These are phyloP conservation scores for Tricholoma flavovirens DNA, from an alignment of 768 basidiomycete species.

Conservation along the genomic window DNA sequence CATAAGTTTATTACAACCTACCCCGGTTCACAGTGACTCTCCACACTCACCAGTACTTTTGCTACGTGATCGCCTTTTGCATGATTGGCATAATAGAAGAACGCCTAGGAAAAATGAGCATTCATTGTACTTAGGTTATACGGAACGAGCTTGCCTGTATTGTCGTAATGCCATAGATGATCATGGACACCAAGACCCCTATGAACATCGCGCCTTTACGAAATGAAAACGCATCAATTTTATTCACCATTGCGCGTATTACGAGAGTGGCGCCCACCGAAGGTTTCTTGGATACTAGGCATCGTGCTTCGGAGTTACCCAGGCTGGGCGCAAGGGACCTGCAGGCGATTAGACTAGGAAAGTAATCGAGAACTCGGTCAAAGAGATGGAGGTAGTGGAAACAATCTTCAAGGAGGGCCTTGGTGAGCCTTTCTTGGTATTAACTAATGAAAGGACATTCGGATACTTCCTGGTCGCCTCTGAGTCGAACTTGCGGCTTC, in stretches of 20 bases:
- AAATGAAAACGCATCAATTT: not conserved
- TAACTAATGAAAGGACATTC: too few species aligned
- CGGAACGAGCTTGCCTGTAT: constrained; percentile 28
- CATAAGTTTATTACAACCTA: not conserved
- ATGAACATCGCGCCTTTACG: constrained; percentile 31
- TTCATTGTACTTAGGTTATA: not conserved
- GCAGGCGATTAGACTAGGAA: not conserved
- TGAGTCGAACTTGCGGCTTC: not conserved
- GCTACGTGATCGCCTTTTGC: constrained; percentile 29
- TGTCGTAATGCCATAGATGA: constrained; percentile 38
- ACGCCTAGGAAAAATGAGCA: constrained; percentile 21
- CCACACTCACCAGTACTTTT: constrained; percentile 29
- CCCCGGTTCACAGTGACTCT: not conserved
- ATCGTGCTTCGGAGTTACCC: too few species aligned
- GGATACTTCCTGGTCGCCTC: not conserved
- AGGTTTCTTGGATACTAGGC: constrained; percentile 21
- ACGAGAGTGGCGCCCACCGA: constrained; percentile 20
- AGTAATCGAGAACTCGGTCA: not conserved
- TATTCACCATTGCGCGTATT: not conserved
- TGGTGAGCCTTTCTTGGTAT: too few species aligned
- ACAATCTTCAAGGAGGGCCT: not conserved
- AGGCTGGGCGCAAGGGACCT: not conserved
- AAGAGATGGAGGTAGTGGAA: not conserved
- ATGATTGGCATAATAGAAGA: constrained; percentile 38
- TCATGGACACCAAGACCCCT: constrained; percentile 31